phyloP scores from a whole-genome alignment of 768 basidiomycete genomes.

The Boletellus emodensis region DNA sequence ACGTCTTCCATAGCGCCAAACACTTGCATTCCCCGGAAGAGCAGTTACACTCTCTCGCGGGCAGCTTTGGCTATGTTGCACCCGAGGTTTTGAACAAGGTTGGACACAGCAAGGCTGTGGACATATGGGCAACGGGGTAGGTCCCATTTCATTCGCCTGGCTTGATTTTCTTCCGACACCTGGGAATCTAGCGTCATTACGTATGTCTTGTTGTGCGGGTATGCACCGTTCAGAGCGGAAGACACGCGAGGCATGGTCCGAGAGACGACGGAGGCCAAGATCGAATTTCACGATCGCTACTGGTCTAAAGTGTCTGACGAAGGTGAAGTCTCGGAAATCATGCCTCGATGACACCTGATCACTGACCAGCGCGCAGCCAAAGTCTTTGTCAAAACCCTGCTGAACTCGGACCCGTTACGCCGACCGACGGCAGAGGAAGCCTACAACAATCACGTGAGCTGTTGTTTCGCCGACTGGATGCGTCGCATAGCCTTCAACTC shows the following conservation, averaged over 20 bases:
- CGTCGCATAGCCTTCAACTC: background rate
- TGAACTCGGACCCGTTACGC: slow-evolving; percentile 64
- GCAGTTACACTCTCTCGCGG: slow-evolving; percentile 67
- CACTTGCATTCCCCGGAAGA: slow-evolving; percentile 72
- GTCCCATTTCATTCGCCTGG: slow-evolving; percentile 18
- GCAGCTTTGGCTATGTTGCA: slow-evolving; percentile 87
- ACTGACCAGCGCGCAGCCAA: slow-evolving; percentile 54
- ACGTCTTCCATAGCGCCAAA: slow-evolving; percentile 57
- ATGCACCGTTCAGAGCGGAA: slow-evolving; percentile 89
- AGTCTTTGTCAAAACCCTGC: slow-evolving; percentile 67
- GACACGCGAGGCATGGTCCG: slow-evolving; percentile 68
- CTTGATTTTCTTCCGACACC: background rate
- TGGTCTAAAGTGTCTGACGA: slow-evolving; percentile 86
- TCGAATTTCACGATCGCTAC: slow-evolving; percentile 91
- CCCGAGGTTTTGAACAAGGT: slow-evolving; percentile 78
- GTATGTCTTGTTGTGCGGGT: slow-evolving; percentile 92
- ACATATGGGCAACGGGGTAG: slow-evolving; percentile 91
- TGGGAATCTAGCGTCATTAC: slow-evolving; percentile 69
- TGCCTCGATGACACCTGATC: background rate
- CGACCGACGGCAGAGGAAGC: slow-evolving; percentile 77
- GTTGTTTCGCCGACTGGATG: background rate
- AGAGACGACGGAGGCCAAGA: slow-evolving; percentile 80
- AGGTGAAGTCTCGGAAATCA: slow-evolving; percentile 41
- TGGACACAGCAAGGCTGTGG: slow-evolving; percentile 92
- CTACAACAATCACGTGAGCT: slow-evolving; percentile 56